Evolutionary conservation across 1,284 basidiomycete species (phyloP), one percentile per base, ranked within the genome.

Genomic region (Cutaneotrichosporon mucoides): DNA sequence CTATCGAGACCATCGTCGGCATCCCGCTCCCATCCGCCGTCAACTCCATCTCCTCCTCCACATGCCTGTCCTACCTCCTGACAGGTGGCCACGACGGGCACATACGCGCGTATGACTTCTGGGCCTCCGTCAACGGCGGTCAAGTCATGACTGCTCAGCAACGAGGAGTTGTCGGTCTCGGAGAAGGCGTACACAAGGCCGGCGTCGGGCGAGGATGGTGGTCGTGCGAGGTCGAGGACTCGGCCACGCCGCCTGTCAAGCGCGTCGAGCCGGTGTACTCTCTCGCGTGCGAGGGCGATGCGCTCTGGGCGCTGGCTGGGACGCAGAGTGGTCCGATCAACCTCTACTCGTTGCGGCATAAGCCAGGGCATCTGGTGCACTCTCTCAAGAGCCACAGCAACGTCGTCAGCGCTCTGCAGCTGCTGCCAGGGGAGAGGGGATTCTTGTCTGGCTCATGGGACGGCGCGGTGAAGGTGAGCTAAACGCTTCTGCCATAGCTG

Each of bases 371-470:
- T 58, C 80, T 89, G 33, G 82, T 86, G 51, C 87, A 92, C 79
- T 84, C 86, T 3, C 83, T 98, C 74, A 74, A 76, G 41, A 90
- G 93, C 61, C 80, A 82, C 55, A 85, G 84, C 44, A 86, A 87
- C 5, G 87, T 90, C 33, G 87, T 99, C 6, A 96, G 94, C n/a
- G 86, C 87, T 12, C 80, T 99, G 50, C 84, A 87, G 0, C 79
- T 99, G 59, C 83, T 87, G 59, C 84, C 88, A 59, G 86, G 89
- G 54, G 91, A 98, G 72, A 89, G 87, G 66, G 84, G 87, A 0
- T 85, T 94, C 63, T 86, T 94, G 66, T 94, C 90, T 70, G 94
- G 92, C 5, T 89, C 92, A 2, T 98, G 94, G 94, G 96, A 99
- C 73, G 88, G 91, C 4, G 86, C 89, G 62, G 88, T 93, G 4